These are phyloP conservation scores for Vanrija pseudolonga DNA, from an alignment of 1,284 basidiomycete species.

Conservation along the genomic window DNA sequence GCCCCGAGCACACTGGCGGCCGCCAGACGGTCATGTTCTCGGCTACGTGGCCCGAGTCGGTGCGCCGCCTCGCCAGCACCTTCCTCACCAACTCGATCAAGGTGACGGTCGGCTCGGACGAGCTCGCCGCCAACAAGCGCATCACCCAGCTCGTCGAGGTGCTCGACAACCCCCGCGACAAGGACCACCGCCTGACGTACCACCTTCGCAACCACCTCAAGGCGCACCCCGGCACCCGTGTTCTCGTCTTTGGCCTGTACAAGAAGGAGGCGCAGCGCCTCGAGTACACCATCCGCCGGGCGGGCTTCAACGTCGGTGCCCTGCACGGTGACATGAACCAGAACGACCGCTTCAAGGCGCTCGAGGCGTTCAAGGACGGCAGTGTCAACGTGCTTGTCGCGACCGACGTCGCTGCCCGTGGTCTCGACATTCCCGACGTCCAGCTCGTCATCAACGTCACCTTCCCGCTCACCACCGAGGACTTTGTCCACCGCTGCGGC, in stretches of 20 bases:
- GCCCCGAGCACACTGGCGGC: conserved; percentile 59
- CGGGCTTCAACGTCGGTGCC: conserved; percentile 80
- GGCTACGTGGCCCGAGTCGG: conserved; percentile 96
- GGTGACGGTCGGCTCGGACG: conserved; percentile 93
- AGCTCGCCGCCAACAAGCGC: conserved; percentile 87
- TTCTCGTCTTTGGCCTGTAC: conserved; percentile 94
- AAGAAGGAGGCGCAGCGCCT: conserved; percentile 95
- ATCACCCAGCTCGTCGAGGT: conserved; percentile 79
- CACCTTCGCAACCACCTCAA: conserved; percentile 66
- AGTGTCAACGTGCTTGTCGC: conserved; percentile 83
- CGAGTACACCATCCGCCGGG: conserved; percentile 70
- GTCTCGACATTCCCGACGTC: conserved; percentile 95
- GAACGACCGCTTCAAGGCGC: conserved; percentile 73
- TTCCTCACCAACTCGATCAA: conserved; percentile 84
- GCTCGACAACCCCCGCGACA: conserved; percentile 77
- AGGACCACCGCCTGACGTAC: conserved; percentile 71
- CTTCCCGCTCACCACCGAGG: conserved; percentile 84
- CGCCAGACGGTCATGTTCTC: conserved; percentile 96
- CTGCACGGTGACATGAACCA: conserved; percentile 94
- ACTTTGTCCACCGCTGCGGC: conserved; percentile 97
- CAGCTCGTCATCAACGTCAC: conserved; percentile 91
- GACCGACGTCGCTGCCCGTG: conserved; percentile 95
- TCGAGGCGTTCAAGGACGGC: conserved; percentile 87
- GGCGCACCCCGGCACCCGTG: conserved; percentile 54
- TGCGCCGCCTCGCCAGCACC: conserved; percentile 85